Evolutionary conservation across 2,329 filamentous ascomycete genomes (phyloP).

Genomic region (Fusarium sp.): DNA sequence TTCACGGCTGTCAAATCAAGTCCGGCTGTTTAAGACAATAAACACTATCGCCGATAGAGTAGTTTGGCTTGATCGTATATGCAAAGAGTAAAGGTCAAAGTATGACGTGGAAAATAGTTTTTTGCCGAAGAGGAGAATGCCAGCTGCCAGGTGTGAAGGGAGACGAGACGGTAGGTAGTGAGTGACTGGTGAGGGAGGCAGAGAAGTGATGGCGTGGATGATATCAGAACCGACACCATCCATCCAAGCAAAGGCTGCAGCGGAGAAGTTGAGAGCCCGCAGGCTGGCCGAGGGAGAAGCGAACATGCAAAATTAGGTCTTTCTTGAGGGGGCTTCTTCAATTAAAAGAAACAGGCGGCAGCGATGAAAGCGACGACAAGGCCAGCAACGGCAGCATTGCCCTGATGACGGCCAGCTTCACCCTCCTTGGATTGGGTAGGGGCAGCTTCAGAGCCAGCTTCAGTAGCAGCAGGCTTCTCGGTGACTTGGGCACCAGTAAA

Average conservation of each 20-base stretch:
- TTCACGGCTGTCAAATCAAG: neutral
- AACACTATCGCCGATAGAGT: conserved; percentile 50
- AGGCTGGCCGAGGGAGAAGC: conserved; percentile 33
- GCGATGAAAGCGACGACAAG: conserved; percentile 68
- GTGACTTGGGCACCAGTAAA: conserved; percentile 13
- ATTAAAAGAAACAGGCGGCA: conserved; percentile 61
- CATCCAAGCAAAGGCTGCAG: conserved; percentile 3
- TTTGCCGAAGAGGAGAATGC: conserved; percentile 38
- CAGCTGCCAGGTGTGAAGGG: conserved; percentile 31
- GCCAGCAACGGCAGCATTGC: conserved; percentile 63
- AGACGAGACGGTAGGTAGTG: conserved; percentile 10
- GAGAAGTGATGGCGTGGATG: conserved; percentile 11
- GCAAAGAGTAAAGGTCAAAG: conserved; percentile 40
- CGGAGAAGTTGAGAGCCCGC: conserved; percentile 10
- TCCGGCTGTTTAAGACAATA: conserved; percentile 43
- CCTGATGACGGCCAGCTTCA: conserved; percentile 60
- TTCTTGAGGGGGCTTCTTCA: neutral
- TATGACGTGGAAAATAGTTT: conserved; percentile 34
- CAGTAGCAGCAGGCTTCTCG: conserved; percentile 37
- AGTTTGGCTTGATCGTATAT: conserved; percentile 44
- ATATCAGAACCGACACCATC: conserved; percentile 1
- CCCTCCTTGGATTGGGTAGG: conserved; percentile 55
- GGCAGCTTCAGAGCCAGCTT: conserved; percentile 44
- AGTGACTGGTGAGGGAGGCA: conserved; percentile 15
- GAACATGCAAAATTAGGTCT: conserved; percentile 13